phyloP scores from a whole-genome alignment of 2,329 filamentous ascomycete genomes.

The Cytospora paraplurivora region DNA sequence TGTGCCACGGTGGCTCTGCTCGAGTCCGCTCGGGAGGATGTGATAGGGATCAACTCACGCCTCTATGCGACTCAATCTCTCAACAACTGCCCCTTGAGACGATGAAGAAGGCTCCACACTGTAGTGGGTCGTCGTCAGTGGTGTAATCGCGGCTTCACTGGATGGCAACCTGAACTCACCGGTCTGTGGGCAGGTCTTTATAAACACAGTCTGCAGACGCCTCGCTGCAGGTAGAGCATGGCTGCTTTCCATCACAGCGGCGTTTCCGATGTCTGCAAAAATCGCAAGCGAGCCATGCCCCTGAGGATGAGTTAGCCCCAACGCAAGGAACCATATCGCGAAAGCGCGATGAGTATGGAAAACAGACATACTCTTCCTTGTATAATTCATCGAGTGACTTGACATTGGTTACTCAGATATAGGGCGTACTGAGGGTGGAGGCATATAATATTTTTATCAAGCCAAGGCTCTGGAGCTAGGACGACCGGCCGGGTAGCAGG shows the following conservation, averaged over 20 bases:
- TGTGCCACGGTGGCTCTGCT: conserved; percentile 29
- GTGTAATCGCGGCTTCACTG: background rate
- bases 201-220: conserved; percentile 44
- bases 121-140: background rate
- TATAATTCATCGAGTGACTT: conserved; percentile 38
- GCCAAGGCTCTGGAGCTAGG: background rate
- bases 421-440: background rate
- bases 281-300: conserved; percentile 44
- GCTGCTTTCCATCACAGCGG: conserved; percentile 42
- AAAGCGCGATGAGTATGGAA: conserved; percentile 12
- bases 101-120: conserved; percentile 39
- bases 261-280: conserved; percentile 44
- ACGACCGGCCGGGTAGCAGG: background rate
- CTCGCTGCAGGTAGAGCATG: conserved; percentile 43
- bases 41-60: conserved; percentile 26
- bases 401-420: background rate
- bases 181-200: conserved; percentile 40
- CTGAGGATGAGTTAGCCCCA: conserved; percentile 34
- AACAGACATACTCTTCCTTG: conserved; percentile 39
- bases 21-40: conserved; percentile 31
- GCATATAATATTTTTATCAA: background rate
- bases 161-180: conserved; percentile 24
- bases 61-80: conserved; percentile 44
- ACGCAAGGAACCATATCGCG: background rate
- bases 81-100: conserved; percentile 39